Evolutionary conservation across 148 eudicot species (phyloP).

Genomic region (Chenopodium quinoa): DNA sequence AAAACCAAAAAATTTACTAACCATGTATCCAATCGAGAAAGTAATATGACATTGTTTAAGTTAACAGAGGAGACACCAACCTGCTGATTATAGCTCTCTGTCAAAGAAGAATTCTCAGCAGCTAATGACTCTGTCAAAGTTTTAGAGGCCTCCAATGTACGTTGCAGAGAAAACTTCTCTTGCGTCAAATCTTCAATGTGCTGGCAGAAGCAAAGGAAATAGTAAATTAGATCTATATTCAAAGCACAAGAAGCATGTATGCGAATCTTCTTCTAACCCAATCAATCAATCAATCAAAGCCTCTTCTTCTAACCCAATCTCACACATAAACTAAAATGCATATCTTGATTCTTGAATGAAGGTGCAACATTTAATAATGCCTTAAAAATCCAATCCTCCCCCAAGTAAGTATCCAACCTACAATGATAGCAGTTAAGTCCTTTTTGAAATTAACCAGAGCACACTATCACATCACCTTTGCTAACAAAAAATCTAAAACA

Average conservation of each 20-base stretch:
- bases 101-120: slow-evolving; percentile 86
- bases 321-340: neutral
- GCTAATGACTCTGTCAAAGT: slow-evolving; percentile 83
- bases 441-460: neutral
- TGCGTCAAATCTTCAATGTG: slow-evolving; percentile 98
- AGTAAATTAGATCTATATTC: slow-evolving; percentile 3
- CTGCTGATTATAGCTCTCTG: slow-evolving; percentile 97
- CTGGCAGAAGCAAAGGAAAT: slow-evolving; percentile 38
- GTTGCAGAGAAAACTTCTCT: slow-evolving; percentile 92
- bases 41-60: neutral
- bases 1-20: neutral
- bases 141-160: slow-evolving; percentile 89
- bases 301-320: neutral
- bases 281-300: too few relatives aligned
- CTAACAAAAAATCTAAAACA: neutral
- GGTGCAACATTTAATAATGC: neutral
- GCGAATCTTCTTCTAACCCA: neutral
- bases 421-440: neutral
- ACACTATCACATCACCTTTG: neutral
- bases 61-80: slow-evolving; percentile 30
- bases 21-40: neutral
- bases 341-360: neutral
- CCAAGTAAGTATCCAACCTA: neutral
- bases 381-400: neutral
- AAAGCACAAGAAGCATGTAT: neutral